phyloP scores from a whole-genome alignment of 495 filamentous ascomycete species.

The Rhypophila decipiens region DNA sequence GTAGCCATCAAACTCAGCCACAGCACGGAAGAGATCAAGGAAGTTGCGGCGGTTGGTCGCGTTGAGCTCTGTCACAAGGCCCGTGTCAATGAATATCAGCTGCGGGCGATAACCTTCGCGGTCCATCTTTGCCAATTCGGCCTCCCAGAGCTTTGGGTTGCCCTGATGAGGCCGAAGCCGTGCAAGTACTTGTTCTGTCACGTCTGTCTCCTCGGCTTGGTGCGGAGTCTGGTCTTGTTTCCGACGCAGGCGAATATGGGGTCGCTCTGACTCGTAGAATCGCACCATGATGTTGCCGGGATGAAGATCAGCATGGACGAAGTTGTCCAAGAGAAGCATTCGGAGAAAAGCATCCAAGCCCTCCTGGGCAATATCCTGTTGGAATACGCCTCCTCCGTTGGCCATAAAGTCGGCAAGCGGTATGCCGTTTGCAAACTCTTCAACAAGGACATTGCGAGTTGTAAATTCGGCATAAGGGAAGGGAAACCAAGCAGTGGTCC shows the following conservation, averaged over 20 bases:
- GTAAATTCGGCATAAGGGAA: constrained; percentile 88
- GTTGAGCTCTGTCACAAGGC: constrained; percentile 91
- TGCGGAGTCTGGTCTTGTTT: constrained; percentile 33
- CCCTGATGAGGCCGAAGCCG: constrained; percentile 68
- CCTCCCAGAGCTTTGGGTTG: constrained; percentile 58
- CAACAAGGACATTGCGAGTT: constrained; percentile 85
- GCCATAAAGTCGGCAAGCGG: constrained; percentile 84
- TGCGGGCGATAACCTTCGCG: constrained; percentile 88
- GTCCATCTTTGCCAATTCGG: constrained; percentile 71
- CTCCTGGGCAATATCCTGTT: constrained; percentile 90
- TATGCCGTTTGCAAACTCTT: constrained; percentile 94
- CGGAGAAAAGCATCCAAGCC: constrained; percentile 96
- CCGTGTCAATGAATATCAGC: constrained; percentile 95
- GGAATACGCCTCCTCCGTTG: constrained; percentile 86
- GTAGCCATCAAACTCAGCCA: constrained; percentile 96
- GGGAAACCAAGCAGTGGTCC: constrained; percentile 92
- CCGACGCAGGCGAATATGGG: constrained; percentile 41
- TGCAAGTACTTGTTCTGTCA: constrained; percentile 78
- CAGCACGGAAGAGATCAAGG: constrained; percentile 88
- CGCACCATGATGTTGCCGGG: constrained; percentile 99
- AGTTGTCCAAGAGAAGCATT: constrained; percentile 97
- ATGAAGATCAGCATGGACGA: constrained; percentile 96
- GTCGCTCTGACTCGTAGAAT: constrained; percentile 79
- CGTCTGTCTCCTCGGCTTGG: constrained; percentile 57
- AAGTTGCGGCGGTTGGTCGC: constrained; percentile 83